These are phyloP conservation scores for Penicillium tannophilum DNA, from an alignment of 495 filamentous ascomycete genomes.

Conservation along the genomic window DNA sequence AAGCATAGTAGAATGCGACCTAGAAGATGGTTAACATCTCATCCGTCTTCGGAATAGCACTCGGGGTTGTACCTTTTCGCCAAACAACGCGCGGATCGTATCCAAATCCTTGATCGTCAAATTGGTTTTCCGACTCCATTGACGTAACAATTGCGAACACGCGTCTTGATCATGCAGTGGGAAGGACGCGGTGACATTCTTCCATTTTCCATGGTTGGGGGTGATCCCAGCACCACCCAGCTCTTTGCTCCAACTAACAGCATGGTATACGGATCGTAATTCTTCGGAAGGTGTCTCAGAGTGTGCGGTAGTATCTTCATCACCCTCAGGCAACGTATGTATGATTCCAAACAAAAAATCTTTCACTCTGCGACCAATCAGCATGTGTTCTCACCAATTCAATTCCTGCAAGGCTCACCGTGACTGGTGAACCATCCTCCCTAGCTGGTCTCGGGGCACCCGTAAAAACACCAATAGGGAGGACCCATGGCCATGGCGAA, in stretches of 20 bases:
- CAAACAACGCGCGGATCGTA: constrained; percentile 79
- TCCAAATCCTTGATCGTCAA: constrained; percentile 74
- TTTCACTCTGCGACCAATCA: constrained; percentile 63
- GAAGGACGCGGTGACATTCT: constrained; percentile 81
- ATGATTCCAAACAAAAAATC: constrained; percentile 93
- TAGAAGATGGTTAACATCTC: constrained; percentile 17
- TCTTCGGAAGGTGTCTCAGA: constrained; percentile 84
- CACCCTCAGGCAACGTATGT: constrained; percentile 64
- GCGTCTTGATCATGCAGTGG: constrained; percentile 84
- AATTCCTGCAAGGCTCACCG: constrained; percentile 38
- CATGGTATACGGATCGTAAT: constrained; percentile 83
- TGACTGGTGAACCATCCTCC: constrained; percentile 63
- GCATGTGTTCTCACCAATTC: not conserved
- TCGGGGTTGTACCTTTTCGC: constrained; percentile 66
- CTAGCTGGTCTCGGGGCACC: constrained; percentile 51
- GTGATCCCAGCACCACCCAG: constrained; percentile 91
- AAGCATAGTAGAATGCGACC: constrained; percentile 95
- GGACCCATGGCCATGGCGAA: constrained; percentile 73
- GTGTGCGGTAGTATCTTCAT: constrained; percentile 47
- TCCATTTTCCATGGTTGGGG: constrained; percentile 77
- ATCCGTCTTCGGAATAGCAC: not conserved
- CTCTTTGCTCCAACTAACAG: constrained; percentile 76
- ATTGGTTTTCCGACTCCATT: constrained; percentile 76
- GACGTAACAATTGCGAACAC: constrained; percentile 82
- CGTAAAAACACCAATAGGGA: constrained; percentile 81